A percentile compares a stretch with the other conserved stretches of the same genome.
phyloP scores from a whole-genome alignment of 2,329 filamentous ascomycete species.

The Colletotrichum siamense region DNA sequence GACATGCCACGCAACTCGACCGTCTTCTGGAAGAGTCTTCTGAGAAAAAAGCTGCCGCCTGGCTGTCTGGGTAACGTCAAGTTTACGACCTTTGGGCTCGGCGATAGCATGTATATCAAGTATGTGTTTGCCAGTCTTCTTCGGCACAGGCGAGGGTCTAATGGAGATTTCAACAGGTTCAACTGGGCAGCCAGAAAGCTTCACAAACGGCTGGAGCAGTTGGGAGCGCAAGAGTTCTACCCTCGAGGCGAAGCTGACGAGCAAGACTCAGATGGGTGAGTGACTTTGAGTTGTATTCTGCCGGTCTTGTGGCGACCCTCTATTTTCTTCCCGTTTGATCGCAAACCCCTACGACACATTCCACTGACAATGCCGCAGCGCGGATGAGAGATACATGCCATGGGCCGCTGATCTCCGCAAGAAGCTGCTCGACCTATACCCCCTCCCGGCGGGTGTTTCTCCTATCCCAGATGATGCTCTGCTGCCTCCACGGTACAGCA shows the following conservation, averaged over 20 bases:
- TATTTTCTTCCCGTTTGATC: background rate
- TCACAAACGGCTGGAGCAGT: constrained; percentile 80
- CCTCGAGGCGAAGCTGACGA: constrained; percentile 89
- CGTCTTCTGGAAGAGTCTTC: constrained; percentile 83
- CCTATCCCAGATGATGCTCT: constrained; percentile 78
- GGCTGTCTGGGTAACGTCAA: constrained; percentile 71
- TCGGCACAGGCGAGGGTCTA: background rate
- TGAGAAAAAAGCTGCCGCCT: constrained; percentile 77
- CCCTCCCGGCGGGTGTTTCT: constrained; percentile 68
- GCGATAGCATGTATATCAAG: constrained; percentile 94
- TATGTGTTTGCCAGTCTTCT: constrained; percentile 44
- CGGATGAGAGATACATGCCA: constrained; percentile 81
- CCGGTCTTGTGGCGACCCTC: background rate
- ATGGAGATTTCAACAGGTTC: constrained; percentile 59
- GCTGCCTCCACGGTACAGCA: constrained; percentile 76
- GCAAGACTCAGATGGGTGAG: constrained; percentile 88
- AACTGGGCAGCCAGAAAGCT: constrained; percentile 94
- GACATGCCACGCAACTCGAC: constrained; percentile 87
- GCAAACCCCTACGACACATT: background rate
- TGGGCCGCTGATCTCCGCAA: constrained; percentile 76
- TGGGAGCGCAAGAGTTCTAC: constrained; percentile 80
- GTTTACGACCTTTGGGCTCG: constrained; percentile 89
- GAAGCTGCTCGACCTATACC: constrained; percentile 69
- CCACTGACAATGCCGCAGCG: constrained; percentile 49
- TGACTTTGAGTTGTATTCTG: constrained; percentile 19